These are phyloP conservation scores for Rauvolfia tetraphylla DNA, from an alignment of 257 asterid species.

Conservation along the genomic window DNA sequence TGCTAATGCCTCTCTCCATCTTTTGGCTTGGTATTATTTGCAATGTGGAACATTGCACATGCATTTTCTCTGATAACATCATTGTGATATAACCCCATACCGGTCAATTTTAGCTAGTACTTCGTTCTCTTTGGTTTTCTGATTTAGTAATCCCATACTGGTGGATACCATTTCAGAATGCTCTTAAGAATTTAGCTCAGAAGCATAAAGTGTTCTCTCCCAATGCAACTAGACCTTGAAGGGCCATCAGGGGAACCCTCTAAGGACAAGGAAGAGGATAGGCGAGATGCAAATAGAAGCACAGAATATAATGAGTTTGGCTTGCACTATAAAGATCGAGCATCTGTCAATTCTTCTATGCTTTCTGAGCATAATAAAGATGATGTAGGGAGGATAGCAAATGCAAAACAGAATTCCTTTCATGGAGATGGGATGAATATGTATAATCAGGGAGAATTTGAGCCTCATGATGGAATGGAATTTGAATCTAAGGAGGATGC, in stretches of 20 bases:
- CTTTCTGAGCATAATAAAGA: slow-evolving; percentile 8
- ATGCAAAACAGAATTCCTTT: slow-evolving; percentile 6
- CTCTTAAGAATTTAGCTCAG: not conserved
- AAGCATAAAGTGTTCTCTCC: slow-evolving; percentile 7
- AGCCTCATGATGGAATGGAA: slow-evolving; percentile 39
- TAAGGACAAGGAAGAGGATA: slow-evolving; percentile 17
- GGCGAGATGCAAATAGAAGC: not conserved
- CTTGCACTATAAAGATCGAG: slow-evolving; percentile 19
- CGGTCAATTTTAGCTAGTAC: not conserved
- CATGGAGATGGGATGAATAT: slow-evolving; percentile 19
- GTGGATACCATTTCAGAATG: not conserved
- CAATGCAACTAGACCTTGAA: slow-evolving; percentile 31
- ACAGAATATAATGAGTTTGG: slow-evolving; percentile 13
- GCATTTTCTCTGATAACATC: not conserved
- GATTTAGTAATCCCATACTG: too few relatives aligned
- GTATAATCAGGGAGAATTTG: slow-evolving; percentile 20
- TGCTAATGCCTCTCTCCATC: not conserved
- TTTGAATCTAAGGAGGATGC: slow-evolving; percentile 60
- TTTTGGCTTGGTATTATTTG: not conserved
- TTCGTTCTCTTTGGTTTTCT: not conserved
- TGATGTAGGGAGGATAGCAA: slow-evolving; percentile 12
- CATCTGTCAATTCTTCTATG: slow-evolving; percentile 8
- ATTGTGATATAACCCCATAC: not conserved
- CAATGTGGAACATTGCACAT: not conserved
- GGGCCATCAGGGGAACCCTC: slow-evolving; percentile 22